phyloP scores from a whole-genome alignment of 2,329 filamentous ascomycete species.

The Trichophaea hybrida region DNA sequence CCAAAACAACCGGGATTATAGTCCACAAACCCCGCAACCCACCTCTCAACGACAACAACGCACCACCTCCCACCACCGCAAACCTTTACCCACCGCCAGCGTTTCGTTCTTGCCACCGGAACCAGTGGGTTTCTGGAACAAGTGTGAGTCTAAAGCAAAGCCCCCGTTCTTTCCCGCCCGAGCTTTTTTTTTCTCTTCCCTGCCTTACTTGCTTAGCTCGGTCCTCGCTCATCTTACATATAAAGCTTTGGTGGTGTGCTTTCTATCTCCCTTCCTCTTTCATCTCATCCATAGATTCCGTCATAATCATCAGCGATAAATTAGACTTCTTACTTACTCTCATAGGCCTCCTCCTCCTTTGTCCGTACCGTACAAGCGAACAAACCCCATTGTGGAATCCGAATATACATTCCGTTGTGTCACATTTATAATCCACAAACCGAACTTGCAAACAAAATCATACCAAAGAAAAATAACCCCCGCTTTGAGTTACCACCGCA shows the following conservation, averaged over 20 bases:
- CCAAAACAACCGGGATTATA: neutral
- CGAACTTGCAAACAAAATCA: neutral
- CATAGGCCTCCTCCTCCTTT: neutral
- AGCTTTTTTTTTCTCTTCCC: neutral
- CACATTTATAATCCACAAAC: neutral
- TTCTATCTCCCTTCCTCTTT: neutral
- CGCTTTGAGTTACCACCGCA: neutral
- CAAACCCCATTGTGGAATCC: neutral
- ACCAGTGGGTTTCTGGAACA: neutral
- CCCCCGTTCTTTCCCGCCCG: neutral
- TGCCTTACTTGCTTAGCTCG: too few species aligned
- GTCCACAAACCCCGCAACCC: neutral
- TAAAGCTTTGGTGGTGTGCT: too few species aligned
- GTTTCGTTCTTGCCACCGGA: neutral
- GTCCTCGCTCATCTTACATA: too few species aligned
- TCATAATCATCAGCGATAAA: neutral
- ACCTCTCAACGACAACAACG: neutral
- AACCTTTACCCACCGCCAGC: neutral
- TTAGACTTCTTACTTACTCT: neutral
- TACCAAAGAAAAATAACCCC: neutral
- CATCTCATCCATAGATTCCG: conserved; percentile 2
- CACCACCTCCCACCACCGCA: neutral
- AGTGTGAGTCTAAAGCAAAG: conserved; percentile 1
- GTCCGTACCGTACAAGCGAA: neutral
- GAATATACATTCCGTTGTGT: neutral